Base-by-base conservation (phyloP, 306 rosid genomes). In the Castanea mollissima region DNA sequence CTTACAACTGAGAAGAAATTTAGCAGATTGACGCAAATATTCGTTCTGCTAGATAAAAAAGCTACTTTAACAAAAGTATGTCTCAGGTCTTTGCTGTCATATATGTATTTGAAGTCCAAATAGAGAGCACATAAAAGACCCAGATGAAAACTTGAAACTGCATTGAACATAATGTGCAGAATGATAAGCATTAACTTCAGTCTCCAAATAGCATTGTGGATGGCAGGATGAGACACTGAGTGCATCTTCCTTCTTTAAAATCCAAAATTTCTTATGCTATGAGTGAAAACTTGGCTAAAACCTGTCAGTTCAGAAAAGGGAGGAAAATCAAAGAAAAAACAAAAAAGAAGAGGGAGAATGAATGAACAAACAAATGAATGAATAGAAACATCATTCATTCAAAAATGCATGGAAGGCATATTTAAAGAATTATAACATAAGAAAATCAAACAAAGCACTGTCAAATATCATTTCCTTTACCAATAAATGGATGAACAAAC, bases 301-400 rank as follows among this genome's bases (percentile, higher is more conserved):
- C 84, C 84, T 84, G 82, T 60, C 46, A 58, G 5, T 67, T 67
- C 23, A n/a, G 71, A 34, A 3, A 67, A 57, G 13, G 9, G 70
- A 14, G 29, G n/a, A 60, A 55, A 16, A 76, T 12, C 34, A 72
- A 1, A 23, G 21, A 6, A 41, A n/a, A 44, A 54, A 55, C 54
- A 20, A 62, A 49, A 41, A 32, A 46, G 70, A 64, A 64, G 4
- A 62, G 34, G 5, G 25, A 23, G 5, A 21, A 59, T 25, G 23
- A 23, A 46, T 46, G 11, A 8, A 58, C 11, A 25, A 21, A 58
- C 5, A 9, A 62, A 62, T 0, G 38, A 27, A 63, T 31, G 38
- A 63, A 27, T 14, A 63, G 49, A 65, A 18, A 18, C 71, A 65
- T 29, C 23, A 29, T 16, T 16, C 23, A 32, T 29, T 6, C 23